phyloP scores from a whole-genome alignment of 108 stramenopile genomes.

The Cylindrotheca fusiformis region DNA sequence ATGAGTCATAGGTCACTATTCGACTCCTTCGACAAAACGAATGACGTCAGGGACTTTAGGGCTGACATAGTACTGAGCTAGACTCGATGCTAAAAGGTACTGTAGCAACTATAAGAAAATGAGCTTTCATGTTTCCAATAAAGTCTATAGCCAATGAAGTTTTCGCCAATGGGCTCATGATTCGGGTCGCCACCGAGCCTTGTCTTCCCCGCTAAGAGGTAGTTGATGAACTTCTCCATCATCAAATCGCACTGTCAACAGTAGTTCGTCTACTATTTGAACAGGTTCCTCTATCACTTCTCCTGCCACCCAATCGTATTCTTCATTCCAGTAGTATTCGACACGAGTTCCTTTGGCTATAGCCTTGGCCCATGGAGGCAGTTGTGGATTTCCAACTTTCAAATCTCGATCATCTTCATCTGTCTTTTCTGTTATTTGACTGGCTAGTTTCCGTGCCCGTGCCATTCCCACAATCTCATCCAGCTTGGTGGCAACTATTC shows the following conservation, averaged over 20 bases:
- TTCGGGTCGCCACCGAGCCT: slow-evolving; percentile 77
- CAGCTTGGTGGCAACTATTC: slow-evolving; percentile 46
- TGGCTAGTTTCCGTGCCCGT: slow-evolving; percentile 52
- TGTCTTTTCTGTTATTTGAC: slow-evolving; percentile 46
- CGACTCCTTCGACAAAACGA: no score
- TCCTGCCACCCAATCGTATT: slow-evolving; percentile 70
- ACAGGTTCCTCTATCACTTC: slow-evolving; percentile 72
- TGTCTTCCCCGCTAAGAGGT: slow-evolving; percentile 78
- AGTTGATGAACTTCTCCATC: slow-evolving; percentile 70
- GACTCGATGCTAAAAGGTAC: no score
- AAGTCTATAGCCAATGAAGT: no score
- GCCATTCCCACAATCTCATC: slow-evolving; percentile 50
- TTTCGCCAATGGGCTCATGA: no score
- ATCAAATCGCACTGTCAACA: slow-evolving; percentile 73
- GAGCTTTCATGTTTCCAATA: no score
- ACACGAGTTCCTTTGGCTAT: slow-evolving; percentile 61
- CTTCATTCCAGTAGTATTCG: slow-evolving; percentile 85
- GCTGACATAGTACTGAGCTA: no score
- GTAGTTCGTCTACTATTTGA: slow-evolving; percentile 52
- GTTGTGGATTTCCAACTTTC: slow-evolving; percentile 65
- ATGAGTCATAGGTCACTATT: no score
- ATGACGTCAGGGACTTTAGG: no score
- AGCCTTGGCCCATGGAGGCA: slow-evolving; percentile 72
- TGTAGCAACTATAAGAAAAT: no score
- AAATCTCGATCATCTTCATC: slow-evolving; percentile 57